Base-by-base conservation (phyloP, 768 basidiomycete genomes). In the Gloeostereum incarnatum region DNA sequence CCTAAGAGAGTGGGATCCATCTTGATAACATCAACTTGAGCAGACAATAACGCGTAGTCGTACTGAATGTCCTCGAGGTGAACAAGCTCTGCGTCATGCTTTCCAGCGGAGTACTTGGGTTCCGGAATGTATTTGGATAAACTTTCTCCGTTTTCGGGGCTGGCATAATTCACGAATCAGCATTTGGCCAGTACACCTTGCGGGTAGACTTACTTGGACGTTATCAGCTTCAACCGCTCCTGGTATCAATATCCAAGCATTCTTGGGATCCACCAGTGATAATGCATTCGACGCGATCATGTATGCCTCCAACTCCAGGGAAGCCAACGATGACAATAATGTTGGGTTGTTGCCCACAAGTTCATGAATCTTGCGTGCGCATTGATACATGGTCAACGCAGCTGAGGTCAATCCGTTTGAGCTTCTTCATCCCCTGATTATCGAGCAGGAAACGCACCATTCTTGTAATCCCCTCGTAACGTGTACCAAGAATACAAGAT, bases 401-500 rank as follows among this genome's bases (percentile, higher is more conserved):
- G 93, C 94, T 97, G 52, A 14, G 29, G 20, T 22, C 33, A 16
- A 19, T 34, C 21, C 17, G 24, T 20, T 16, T 23, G n/a, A n/a
- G n/a, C n/a, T n/a, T n/a, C n/a, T n/a, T n/a, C n/a, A n/a, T 22
- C 9, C 16, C 18, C 13, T 14, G 16, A 10, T 8, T 32, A 16
- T 11, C 13, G 44, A 40, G 35, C 26, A 37, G 26, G 35, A 43
- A 45, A 67, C 77, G 58, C 56, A 93, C 94, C 96, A 55, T 76
- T 90, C 36, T 90, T 77, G 61, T 92, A 91, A 56, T 97, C 91
- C 19, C 87, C 86, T 55, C 87, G 70, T 40, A 73, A 70, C 48
- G 83, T 74, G 56, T 91, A 83, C 91, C 91, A 98, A 33, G 89
- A 81, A 59, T 96, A 94, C n/a, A 98, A 61, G 38, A 98, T 88